A percentile compares a stretch with the other conserved stretches of the same genome.
phyloP scores from a whole-genome alignment of 2,329 filamentous ascomycete species.

The Lasiodiplodia citricola region DNA sequence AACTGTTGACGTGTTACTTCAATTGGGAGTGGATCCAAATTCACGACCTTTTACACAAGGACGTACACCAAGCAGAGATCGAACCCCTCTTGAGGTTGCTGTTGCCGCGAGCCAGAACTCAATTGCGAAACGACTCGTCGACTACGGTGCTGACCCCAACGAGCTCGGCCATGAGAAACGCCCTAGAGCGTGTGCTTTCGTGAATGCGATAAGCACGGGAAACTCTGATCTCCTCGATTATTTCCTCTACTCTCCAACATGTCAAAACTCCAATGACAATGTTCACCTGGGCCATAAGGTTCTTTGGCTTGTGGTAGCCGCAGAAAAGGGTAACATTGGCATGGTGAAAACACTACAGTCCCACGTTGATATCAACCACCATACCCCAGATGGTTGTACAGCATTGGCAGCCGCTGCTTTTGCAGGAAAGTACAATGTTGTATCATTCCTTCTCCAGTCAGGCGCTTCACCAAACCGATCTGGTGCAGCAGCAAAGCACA shows the following conservation, averaged over 20 bases:
- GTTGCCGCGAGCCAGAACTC: accelerated
- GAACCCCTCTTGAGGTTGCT: too few species aligned
- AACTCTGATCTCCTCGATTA: neutral
- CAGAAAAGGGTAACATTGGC: neutral
- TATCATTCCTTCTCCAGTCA: neutral
- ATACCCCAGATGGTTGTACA: neutral
- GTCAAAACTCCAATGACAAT: neutral
- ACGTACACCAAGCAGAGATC: too few species aligned
- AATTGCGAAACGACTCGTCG: neutral
- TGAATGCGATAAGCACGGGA: accelerated
- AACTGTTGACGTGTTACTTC: too few species aligned
- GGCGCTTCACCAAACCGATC: neutral
- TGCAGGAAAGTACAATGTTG: too few species aligned
- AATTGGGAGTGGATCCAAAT: too few species aligned
- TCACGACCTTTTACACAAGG: too few species aligned
- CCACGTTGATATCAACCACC: neutral
- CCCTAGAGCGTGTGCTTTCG: neutral
- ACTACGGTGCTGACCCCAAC: neutral
- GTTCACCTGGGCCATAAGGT: neutral
- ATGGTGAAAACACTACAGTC: neutral
- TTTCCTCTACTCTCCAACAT: neutral
- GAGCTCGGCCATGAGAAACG: accelerated
- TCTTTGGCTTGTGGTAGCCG: neutral
- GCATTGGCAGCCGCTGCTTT: neutral
- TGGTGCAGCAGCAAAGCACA: too few species aligned